Conservation (phyloP, 1,284 basidiomycete genomes). For the Ustanciosporium gigantosporum region DNA sequence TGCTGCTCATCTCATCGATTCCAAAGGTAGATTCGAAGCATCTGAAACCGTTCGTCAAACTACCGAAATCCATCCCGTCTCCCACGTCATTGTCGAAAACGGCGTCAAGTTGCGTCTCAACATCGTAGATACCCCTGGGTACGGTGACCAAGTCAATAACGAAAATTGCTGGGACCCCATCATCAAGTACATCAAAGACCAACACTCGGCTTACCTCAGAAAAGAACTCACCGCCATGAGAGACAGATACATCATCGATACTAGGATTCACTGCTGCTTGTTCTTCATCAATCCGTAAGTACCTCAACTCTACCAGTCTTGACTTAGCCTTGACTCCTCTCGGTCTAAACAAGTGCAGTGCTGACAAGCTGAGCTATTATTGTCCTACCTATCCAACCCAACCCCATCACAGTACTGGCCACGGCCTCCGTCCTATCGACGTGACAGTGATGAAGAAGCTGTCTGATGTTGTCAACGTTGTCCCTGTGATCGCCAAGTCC, state of each 20-base stretch:
- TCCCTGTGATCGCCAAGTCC: constrained; percentile 97
- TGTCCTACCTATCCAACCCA: too few relatives aligned
- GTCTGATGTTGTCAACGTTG: constrained; percentile 96
- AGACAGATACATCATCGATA: constrained; percentile 96
- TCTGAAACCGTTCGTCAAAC: constrained; percentile 89
- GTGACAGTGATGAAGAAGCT: constrained; percentile 99
- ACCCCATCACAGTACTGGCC: constrained; percentile 67
- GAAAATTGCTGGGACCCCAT: constrained; percentile 99
- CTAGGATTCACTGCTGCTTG: constrained; percentile 94
- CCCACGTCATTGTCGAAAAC: constrained; percentile 95
- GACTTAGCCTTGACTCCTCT: not conserved
- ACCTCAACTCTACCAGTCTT: not conserved
- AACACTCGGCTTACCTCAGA: constrained; percentile 96
- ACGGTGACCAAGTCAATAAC: constrained; percentile 98
- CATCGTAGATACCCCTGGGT: constrained; percentile 98
- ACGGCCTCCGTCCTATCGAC: constrained; percentile 70
- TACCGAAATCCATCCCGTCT: constrained; percentile 92
- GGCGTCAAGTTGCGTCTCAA: constrained; percentile 92
- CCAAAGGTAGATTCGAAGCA: constrained; percentile 86
- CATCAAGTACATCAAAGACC: constrained; percentile 98
- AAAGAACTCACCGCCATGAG: constrained; percentile 99
- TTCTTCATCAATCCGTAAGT: constrained; percentile 83
- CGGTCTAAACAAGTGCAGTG: not conserved
- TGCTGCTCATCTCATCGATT: constrained; percentile 94
- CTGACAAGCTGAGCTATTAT: too few relatives aligned